phyloP scores from a whole-genome alignment of 305 asterid species.

The Fraxinus xanthoxyloides region DNA sequence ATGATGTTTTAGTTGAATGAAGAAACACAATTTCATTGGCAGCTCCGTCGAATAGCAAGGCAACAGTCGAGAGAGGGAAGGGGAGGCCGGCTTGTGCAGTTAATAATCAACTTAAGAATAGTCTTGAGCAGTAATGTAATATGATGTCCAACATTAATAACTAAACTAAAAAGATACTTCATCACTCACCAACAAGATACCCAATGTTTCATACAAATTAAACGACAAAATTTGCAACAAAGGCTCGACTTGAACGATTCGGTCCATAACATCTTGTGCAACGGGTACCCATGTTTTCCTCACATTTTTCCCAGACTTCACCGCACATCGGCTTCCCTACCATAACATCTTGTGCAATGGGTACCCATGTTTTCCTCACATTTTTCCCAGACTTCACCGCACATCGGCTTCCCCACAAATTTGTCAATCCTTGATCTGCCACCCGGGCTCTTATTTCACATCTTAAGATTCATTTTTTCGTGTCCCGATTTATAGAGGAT shows the following conservation, averaged over 20 bases:
- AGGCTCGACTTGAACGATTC: background rate
- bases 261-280: background rate
- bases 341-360: background rate
- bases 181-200: background rate
- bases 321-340: no score
- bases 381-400: background rate
- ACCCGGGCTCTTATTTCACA: background rate
- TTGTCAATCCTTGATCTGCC: background rate
- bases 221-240: background rate
- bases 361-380: background rate
- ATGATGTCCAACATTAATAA: background rate
- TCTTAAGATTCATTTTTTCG: background rate
- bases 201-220: background rate
- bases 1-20: no score
- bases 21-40: background rate
- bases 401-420: background rate
- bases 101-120: background rate
- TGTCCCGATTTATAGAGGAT: constrained; percentile 32
- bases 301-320: background rate
- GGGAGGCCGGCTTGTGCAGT: background rate
- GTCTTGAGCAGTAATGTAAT: background rate
- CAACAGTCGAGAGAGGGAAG: background rate
- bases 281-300: background rate
- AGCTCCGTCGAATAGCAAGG: background rate
- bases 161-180: background rate